Conservation (phyloP, 768 basidiomycete species). For the Gyrodon lividus region DNA sequence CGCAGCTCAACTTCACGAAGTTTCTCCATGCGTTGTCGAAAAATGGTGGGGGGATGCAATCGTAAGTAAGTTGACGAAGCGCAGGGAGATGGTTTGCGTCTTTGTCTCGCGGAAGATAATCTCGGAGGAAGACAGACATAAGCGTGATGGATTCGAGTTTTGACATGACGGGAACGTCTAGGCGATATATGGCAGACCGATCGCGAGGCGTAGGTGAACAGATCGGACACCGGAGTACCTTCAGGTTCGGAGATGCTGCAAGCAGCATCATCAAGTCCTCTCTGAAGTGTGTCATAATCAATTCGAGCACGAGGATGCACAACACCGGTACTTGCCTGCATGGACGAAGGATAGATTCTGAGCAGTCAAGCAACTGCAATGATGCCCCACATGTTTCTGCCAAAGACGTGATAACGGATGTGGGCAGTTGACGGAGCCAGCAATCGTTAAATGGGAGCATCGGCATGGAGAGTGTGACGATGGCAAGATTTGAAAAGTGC, state of each 20-base stretch:
- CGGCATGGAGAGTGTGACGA: conserved; percentile 27
- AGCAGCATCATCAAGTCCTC: conserved; percentile 30
- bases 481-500: conserved; percentile 25
- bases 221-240: conserved; percentile 27
- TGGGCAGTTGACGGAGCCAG: conserved; percentile 28
- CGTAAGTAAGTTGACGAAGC: conserved; percentile 31
- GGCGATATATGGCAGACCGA: conserved; percentile 14
- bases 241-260: conserved; percentile 26
- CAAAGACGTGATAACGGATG: conserved; percentile 18
- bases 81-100: conserved; percentile 28
- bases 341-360: conserved; percentile 29
- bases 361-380: conserved; percentile 29
- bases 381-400: conserved; percentile 27
- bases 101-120: conserved; percentile 30
- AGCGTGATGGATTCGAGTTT: conserved; percentile 27
- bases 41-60: conserved; percentile 31
- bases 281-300: conserved; percentile 9
- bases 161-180: conserved; percentile 27
- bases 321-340: conserved; percentile 21
- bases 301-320: neutral
- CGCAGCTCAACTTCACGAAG: conserved; percentile 25
- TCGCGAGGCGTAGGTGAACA: conserved; percentile 25
- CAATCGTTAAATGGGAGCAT: conserved; percentile 22
- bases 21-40: conserved; percentile 28
- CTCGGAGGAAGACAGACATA: conserved; percentile 28